Evolutionary conservation across 139 green algal genomes (phyloP).

Genomic region (Micractinium sp.): DNA sequence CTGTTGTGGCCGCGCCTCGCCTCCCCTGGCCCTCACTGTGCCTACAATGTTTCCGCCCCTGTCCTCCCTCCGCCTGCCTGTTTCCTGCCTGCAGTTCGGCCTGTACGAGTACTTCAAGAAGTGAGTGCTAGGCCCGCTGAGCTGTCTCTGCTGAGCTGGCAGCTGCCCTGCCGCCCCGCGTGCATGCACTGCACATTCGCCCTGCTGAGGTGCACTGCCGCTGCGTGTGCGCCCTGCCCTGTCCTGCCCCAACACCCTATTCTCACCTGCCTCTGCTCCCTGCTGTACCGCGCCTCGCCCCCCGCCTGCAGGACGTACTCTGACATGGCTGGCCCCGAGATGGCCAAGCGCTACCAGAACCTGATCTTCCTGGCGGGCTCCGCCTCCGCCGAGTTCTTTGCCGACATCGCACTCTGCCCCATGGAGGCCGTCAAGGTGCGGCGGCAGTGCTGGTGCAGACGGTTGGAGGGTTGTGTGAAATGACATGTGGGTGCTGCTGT

Average conservation of each 20-base stretch:
- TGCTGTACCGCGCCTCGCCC: no score
- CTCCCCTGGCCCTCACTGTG: neutral
- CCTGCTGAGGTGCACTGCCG: no score
- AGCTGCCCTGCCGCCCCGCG: no score
- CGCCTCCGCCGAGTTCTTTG: conserved; percentile 94
- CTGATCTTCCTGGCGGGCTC: conserved; percentile 88
- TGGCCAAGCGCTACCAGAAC: conserved; percentile 88
- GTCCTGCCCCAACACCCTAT: no score
- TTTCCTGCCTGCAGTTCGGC: conserved; percentile 23
- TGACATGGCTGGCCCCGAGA: conserved; percentile 84
- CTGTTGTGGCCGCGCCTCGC: neutral
- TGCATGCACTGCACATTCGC: no score
- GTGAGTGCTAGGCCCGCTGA: conserved; percentile 45
- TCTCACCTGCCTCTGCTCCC: no score
- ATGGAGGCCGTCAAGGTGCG: conserved; percentile 95
- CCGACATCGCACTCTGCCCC: conserved; percentile 92
- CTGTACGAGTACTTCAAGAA: conserved; percentile 95
- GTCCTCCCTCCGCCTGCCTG: neutral
- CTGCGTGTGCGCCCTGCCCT: no score
- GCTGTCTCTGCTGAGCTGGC: no score
- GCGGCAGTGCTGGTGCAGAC: neutral
- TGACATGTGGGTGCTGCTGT: no score
- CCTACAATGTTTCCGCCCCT: no score
- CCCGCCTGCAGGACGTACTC: conserved; percentile 67
- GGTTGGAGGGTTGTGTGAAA: no score